A percentile compares a stretch with the other conserved stretches of the same genome.
Evolutionary conservation across 192 early-diverging fungal species (phyloP).

Genomic region (Entrophospora sp.): DNA sequence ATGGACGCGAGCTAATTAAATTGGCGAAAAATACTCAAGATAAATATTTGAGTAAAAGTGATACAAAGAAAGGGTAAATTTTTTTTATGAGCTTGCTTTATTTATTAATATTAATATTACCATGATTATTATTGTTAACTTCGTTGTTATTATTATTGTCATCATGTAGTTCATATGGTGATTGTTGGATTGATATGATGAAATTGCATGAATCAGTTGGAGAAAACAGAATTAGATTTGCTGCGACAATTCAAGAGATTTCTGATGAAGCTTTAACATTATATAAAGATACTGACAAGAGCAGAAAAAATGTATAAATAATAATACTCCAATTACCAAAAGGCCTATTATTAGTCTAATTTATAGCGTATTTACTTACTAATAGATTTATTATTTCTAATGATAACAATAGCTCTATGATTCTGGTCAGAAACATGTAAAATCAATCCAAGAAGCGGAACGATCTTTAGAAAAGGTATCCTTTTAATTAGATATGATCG

Average conservation of each 20-base stretch:
- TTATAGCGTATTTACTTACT: too few species aligned
- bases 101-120: neutral
- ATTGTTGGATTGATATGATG: constrained; percentile 65
- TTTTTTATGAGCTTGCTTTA: neutral
- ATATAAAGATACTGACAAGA: constrained; percentile 70
- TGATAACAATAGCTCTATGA: constrained; percentile 64
- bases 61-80: constrained; percentile 45
- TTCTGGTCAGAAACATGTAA: constrained; percentile 62
- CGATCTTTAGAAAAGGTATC: constrained; percentile 70
- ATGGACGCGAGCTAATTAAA: constrained; percentile 72
- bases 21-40: constrained; percentile 56
- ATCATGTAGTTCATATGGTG: constrained; percentile 56
- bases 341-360: neutral
- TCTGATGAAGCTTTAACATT: constrained; percentile 71
- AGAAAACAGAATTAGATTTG: constrained; percentile 69
- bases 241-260: constrained; percentile 57
- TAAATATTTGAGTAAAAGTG: constrained; percentile 42
- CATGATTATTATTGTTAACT: too few species aligned
- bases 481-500: neutral
- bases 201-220: constrained; percentile 80
- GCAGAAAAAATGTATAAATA: constrained; percentile 58
- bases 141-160: neutral
- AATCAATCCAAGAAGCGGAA: constrained; percentile 71
- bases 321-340: neutral
- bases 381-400: neutral